Evolutionary conservation across 352 stramenopile genomes (phyloP).

Genomic region (Pythium plurisporium): DNA sequence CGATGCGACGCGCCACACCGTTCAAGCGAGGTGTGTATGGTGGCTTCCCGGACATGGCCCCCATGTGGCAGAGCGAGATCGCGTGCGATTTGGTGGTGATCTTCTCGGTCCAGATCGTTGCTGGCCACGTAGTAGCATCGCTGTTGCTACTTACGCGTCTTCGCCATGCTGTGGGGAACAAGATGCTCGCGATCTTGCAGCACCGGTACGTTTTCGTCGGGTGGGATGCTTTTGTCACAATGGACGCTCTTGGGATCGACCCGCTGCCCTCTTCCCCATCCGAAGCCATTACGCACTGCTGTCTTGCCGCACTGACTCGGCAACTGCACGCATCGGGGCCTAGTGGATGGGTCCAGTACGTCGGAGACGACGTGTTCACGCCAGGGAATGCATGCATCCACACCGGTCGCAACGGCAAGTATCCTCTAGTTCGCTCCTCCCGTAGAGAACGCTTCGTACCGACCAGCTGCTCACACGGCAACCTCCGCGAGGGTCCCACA

Average conservation of each 20-base stretch:
- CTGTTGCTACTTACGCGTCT: slow-evolving; percentile 16
- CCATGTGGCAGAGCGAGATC: slow-evolving; percentile 32
- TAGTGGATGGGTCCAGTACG: slow-evolving; percentile 19
- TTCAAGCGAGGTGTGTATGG: slow-evolving; percentile 22
- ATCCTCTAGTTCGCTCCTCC: too few relatives aligned
- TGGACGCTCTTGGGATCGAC: slow-evolving; percentile 34
- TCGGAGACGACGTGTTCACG: too few relatives aligned
- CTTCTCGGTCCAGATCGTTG: slow-evolving; percentile 3
- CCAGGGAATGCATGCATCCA: too few relatives aligned
- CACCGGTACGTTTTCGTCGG: slow-evolving; percentile 29
- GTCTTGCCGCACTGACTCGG: slow-evolving; percentile 17
- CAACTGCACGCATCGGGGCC: slow-evolving; percentile 26
- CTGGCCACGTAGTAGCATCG: slow-evolving; percentile 3
- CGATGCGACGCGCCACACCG: slow-evolving; percentile 12
- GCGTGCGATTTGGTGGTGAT: slow-evolving; percentile 21
- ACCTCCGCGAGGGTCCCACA: too few relatives aligned
- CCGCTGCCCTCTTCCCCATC: slow-evolving; percentile 21
- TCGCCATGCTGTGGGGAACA: slow-evolving; percentile 14
- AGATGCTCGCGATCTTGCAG: slow-evolving; percentile 23
- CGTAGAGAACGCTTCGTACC: too few relatives aligned
- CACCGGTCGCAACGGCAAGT: too few relatives aligned
- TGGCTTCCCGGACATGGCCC: slow-evolving; percentile 9
- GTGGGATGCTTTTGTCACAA: slow-evolving; percentile 33
- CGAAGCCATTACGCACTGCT: slow-evolving; percentile 3
- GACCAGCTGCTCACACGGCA: too few relatives aligned